A percentile compares a stretch with the other conserved stretches of the same genome.
Evolutionary conservation across 768 basidiomycete genomes (phyloP).

Genomic region (Leccinum longicurvipes): DNA sequence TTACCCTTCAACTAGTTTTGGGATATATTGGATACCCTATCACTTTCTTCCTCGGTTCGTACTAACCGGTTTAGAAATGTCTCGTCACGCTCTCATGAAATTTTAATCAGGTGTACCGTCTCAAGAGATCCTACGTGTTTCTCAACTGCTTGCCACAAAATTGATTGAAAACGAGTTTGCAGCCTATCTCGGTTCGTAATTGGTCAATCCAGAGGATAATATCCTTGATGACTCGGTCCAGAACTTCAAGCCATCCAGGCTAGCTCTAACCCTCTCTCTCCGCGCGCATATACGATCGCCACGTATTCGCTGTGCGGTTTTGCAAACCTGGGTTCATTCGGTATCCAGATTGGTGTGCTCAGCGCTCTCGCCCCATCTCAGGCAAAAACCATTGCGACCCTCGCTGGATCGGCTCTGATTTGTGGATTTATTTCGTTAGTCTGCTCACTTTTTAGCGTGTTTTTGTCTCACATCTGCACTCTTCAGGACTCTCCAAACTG

Average conservation of each 20-base stretch:
- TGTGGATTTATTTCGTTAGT: conserved; percentile 61
- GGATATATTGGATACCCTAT: conserved; percentile 89
- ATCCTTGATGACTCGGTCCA: conserved; percentile 7
- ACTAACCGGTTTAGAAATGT: neutral
- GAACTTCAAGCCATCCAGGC: conserved; percentile 46
- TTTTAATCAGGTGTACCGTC: conserved; percentile 58
- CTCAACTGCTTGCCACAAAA: conserved; percentile 81
- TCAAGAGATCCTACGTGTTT: conserved; percentile 75
- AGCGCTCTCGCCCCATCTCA: conserved; percentile 67
- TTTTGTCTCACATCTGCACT: neutral
- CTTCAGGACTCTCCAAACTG: conserved; percentile 49
- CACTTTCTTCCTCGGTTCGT: conserved; percentile 63
- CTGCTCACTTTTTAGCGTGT: neutral
- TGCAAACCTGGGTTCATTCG: conserved; percentile 81
- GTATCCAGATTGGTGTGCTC: conserved; percentile 82
- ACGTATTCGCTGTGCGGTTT: conserved; percentile 91
- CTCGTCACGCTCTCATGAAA: conserved; percentile 1
- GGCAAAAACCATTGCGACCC: conserved; percentile 64
- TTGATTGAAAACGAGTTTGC: conserved; percentile 86
- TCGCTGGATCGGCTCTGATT: conserved; percentile 67
- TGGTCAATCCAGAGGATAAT: neutral
- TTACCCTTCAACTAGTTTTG: conserved; percentile 81
- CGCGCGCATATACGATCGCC: conserved; percentile 76
- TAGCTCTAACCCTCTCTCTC: conserved; percentile 53
- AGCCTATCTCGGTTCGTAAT: conserved; percentile 51